Percentiles rank a stretch among this genome's conserved stretches.
phyloP scores from a whole-genome alignment of 2,329 filamentous ascomycete genomes.

The Leptographium procerum region DNA sequence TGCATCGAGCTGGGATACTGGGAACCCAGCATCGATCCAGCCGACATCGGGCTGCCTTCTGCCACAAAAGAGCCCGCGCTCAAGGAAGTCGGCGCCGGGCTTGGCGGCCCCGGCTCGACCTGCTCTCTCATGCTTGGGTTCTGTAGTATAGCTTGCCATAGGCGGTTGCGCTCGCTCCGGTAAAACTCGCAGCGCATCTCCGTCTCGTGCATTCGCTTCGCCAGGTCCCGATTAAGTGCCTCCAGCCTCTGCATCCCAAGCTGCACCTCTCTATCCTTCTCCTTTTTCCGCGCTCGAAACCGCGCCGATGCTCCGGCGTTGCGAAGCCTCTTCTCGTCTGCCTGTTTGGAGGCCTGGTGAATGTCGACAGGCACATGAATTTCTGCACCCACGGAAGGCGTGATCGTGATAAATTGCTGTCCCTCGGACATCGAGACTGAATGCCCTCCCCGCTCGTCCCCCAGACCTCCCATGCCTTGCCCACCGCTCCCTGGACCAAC shows the following conservation, averaged over 20 bases:
- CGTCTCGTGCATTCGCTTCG: conserved; percentile 37
- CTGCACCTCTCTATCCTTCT: conserved; percentile 64
- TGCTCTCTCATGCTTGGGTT: conserved; percentile 44
- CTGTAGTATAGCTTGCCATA: conserved; percentile 53
- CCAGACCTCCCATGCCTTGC: not conserved
- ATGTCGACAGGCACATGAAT: conserved; percentile 62
- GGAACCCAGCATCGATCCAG: not conserved
- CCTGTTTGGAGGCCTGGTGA: conserved; percentile 68
- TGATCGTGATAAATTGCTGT: conserved; percentile 21
- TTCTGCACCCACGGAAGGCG: conserved; percentile 26
- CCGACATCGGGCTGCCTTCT: conserved; percentile 23
- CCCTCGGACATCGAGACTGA: conserved; percentile 15
- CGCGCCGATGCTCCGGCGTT: conserved; percentile 79
- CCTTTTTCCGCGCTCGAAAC: conserved; percentile 72
- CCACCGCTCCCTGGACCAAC: not conserved
- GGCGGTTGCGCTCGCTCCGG: conserved; percentile 57
- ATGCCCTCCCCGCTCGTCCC: not conserved
- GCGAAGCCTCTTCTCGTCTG: conserved; percentile 73
- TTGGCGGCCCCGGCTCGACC: conserved; percentile 39
- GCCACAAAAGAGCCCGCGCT: conserved; percentile 23
- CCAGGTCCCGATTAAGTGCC: conserved; percentile 54
- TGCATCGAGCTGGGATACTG: conserved; percentile 7
- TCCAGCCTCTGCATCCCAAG: conserved; percentile 59
- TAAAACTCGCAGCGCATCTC: conserved; percentile 63
- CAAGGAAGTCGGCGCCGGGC: conserved; percentile 27